A percentile compares a stretch with the other conserved stretches of the same genome.
Conservation (phyloP, 805 yeast species). For the Monosporozyma servazzii region DNA sequence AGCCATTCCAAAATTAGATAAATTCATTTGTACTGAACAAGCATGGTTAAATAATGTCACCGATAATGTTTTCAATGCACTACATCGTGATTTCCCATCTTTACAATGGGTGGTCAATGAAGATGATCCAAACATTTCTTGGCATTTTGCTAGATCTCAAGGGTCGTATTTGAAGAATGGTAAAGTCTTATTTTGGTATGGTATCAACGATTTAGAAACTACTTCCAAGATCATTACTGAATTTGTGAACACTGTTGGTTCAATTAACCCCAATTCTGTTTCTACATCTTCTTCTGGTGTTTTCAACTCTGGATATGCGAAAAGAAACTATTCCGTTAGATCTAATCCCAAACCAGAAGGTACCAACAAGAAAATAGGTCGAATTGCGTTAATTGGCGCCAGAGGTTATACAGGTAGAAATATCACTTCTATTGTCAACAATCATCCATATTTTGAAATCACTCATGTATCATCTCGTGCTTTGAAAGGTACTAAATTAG, state of each 20-base stretch:
- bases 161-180: conserved; percentile 91
- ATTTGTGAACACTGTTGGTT: conserved; percentile 32
- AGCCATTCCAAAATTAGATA: conserved; percentile 62
- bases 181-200: conserved; percentile 90
- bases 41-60: conserved; percentile 98
- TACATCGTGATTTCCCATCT: conserved; percentile 60
- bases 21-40: conserved; percentile 74
- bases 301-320: conserved; percentile 39
- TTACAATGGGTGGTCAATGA: conserved; percentile 88
- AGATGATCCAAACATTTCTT: conserved; percentile 80
- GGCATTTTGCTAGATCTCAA: conserved; percentile 88
- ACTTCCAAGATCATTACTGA: conserved; percentile 55
- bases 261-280: conserved; percentile 27
- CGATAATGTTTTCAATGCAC: conserved; percentile 81
- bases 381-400: conserved; percentile 94
- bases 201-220: conserved; percentile 54
- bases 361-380: conserved; percentile 49
- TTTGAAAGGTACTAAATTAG: conserved; percentile 73
- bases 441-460: conserved; percentile 79
- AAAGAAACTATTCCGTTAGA: conserved; percentile 45
- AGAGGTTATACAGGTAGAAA: conserved; percentile 97
- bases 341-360: conserved; percentile 58
- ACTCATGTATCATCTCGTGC: conserved; percentile 96
- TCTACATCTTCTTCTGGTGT: conserved; percentile 32
- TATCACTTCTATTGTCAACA: conserved; percentile 74